Base-by-base conservation (phyloP, 2,329 filamentous ascomycete species). In the Aureobasidium lini region DNA sequence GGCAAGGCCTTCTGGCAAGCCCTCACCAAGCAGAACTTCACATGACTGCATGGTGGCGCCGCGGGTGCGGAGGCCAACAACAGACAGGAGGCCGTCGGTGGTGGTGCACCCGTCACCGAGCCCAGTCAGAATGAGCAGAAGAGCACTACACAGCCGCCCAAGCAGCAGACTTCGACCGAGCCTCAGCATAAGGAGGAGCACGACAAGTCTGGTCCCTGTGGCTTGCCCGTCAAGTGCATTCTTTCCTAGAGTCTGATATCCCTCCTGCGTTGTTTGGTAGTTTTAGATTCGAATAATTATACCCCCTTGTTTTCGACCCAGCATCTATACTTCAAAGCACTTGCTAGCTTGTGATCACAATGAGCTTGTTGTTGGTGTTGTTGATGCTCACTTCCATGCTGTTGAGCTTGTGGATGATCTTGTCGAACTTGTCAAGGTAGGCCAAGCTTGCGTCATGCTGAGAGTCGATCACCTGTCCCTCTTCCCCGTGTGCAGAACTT, bases 1-100 rank as follows among this genome's bases (percentile, higher is more conserved):
- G 94, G 94, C 75, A 86, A 90, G 81, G 71, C 77, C 58, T 99
- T 97, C 79, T 95, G 89, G 77, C 77, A 88, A 74, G 78, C 82
- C 61, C 82, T 96, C 58, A 75, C 83, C 71, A 93, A 56, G 52
- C 16, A 28, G 7, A 56, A 90, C 82, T 80, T 83, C 66, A 81
- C 77, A 67, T 96, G 89, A 96, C 87, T 94, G 78, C 82, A 89
- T 88, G 87, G 78, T 62, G 75, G 79, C 60, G 53, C 67, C 67
- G 63, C 70, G 42, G 69, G 64, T 61, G 67, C 68, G 62, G 64
- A 64, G 56, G 64, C 64, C 59, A 50, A 59, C 16, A 49, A 59
- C 18, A 34, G 39, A 57, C 37, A 62, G 57, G 43, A 62, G 61
- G 67, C 65, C 37, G 60, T 65, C 46, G 62, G 67, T 46, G 66